phyloP scores from a whole-genome alignment of 495 filamentous ascomycete genomes.

The Tetracladium marchalianum region DNA sequence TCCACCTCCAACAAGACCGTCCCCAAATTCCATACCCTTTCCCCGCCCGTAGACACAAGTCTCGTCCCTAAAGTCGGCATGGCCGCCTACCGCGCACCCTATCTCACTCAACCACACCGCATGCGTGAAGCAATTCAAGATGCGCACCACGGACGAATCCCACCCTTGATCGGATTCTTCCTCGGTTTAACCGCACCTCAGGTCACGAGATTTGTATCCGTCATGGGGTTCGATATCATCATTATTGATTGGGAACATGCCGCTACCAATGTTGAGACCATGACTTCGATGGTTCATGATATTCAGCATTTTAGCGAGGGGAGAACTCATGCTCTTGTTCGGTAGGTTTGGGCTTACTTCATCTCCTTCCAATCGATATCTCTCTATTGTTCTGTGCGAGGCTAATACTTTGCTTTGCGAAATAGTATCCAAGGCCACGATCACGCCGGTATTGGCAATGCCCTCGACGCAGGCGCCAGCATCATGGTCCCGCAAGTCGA shows the following conservation, averaged over 20 bases:
- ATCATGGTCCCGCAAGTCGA: conserved; percentile 37
- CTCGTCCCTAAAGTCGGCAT: conserved; percentile 18
- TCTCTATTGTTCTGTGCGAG: background rate
- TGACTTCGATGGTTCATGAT: conserved; percentile 36
- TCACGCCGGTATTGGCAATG: conserved; percentile 36
- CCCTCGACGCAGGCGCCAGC: conserved; percentile 35
- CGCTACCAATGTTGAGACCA: conserved; percentile 31
- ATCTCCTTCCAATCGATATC: background rate
- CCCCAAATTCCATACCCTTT: conserved; percentile 1
- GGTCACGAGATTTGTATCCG: conserved; percentile 26
- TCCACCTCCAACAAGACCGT: too few species aligned
- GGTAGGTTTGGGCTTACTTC: conserved; percentile 2
- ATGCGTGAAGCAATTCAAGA: conserved; percentile 34
- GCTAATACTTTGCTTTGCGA: background rate
- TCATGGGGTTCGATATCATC: conserved; percentile 28
- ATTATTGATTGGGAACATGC: conserved; percentile 40
- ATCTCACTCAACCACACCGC: conserved; percentile 33
- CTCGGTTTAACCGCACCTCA: conserved; percentile 25
- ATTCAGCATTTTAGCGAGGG: conserved; percentile 31
- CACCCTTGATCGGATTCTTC: conserved; percentile 30
- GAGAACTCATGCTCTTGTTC: conserved; percentile 29
- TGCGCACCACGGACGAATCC: conserved; percentile 32
- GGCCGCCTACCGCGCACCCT: conserved; percentile 28
- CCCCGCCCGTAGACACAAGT: conserved; percentile 11
- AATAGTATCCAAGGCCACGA: conserved; percentile 32